Base-by-base conservation (phyloP, 2,329 filamentous ascomycete species). In the Fusarium solani-melongenae region DNA sequence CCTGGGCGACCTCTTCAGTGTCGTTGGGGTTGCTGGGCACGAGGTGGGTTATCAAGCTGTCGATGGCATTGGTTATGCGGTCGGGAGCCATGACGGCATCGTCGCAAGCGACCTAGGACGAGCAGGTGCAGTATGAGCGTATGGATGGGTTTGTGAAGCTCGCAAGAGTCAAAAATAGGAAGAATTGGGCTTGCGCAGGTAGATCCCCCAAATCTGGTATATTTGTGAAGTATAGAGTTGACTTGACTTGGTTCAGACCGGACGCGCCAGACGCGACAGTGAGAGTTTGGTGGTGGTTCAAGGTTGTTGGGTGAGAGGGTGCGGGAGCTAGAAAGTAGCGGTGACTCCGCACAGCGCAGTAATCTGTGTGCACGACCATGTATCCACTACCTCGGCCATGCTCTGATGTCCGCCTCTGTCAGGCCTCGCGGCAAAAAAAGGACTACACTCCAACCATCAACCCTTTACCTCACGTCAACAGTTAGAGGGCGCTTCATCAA, bases 51-150 rank as follows among this genome's bases (percentile, higher is more conserved):
- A 97, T 91, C 80, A 97, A 88, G 83, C 92, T 92, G 81, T 93
- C 90, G 81, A 97, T 91, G 81, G 93, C 94, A 82, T 91, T 91
- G 81, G 92, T 90, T 83, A 97, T 90, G 85, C 94, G 93, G 79
- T 89, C 87, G 77, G 88, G 86, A 77, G 88, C 86, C 87, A 90
- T 90, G 80, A 83, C 83, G 81, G 86, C 86, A 88, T 88, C 75
- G 81, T 86, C 77, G 81, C 82, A 66, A 69, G 68, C 34, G 58
- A 70, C 46, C 44, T 59, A 56, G 44, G 65, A 62, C 55, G 57
- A 44, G 24, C 27, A 55, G 41, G 51, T 38, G 36, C 31, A 41
- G 20, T 39, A 22, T 38, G 39, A 14, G 31, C 51, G 34, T 33
- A 41, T 12, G 10, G 9, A 17, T 41, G 33, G n/a, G 20, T 41